Conservation (phyloP, 2,329 filamentous ascomycete species). For the Geoglossum cookeanum region DNA sequence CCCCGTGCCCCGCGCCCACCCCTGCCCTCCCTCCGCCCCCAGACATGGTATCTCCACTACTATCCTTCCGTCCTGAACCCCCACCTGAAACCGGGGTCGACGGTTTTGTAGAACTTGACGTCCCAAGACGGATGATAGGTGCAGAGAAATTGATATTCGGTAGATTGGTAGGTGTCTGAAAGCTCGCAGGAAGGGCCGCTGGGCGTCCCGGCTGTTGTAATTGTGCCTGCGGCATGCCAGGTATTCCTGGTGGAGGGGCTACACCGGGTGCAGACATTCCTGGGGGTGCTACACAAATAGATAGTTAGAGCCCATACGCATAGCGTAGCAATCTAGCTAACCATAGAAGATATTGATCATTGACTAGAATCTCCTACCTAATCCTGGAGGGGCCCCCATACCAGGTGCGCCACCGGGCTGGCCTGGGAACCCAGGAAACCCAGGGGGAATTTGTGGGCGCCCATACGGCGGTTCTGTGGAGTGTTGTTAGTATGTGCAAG, state of each 20-base stretch:
- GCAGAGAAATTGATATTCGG: constrained; percentile 98
- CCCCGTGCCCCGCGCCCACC: constrained; percentile 29
- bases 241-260: constrained; percentile 67
- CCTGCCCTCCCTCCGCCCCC: constrained; percentile 32
- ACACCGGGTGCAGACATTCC: constrained; percentile 1
- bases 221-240: constrained; percentile 53
- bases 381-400: constrained; percentile 61
- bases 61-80: constrained; percentile 29
- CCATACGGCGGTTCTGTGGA: constrained; percentile 40
- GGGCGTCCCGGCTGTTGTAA: constrained; percentile 60
- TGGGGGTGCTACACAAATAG: background rate
- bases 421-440: constrained; percentile 51
- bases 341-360: background rate
- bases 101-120: constrained; percentile 46
- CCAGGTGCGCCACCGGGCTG: constrained; percentile 37
- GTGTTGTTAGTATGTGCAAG: background rate
- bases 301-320: background rate
- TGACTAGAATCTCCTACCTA: constrained; percentile 38
- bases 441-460: constrained; percentile 35
- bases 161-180: constrained; percentile 78
- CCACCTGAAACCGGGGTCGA: constrained; percentile 22
- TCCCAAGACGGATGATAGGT: constrained; percentile 84
- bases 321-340: background rate
- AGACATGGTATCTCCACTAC: constrained; percentile 21
- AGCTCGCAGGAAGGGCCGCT: constrained; percentile 60